Base-by-base conservation (phyloP, 1,284 basidiomycete genomes). In the Boletus semigastroideus region DNA sequence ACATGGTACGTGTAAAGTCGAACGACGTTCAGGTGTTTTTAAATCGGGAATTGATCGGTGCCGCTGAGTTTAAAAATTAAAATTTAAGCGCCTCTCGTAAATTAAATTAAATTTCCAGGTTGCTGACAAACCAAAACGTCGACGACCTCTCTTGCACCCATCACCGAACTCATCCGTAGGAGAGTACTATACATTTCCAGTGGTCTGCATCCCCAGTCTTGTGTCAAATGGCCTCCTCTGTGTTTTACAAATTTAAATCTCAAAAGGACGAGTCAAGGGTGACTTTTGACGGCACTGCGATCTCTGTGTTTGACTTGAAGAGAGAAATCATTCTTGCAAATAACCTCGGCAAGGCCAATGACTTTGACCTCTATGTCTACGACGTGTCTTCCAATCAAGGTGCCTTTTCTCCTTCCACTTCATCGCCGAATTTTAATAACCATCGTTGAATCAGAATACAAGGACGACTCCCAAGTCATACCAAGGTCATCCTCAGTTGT, bases 261-360 rank as follows among this genome's bases (percentile, higher is more conserved):
- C 90, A 94, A 70, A 91, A 83, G 77, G 89, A 94, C 74, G 94
- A 98, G 74, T 94, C 93, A 56, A 82, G 94, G 68, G 87, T 98
- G 72, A 90, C 92, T 53, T 98, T 99, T 76, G 96, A 99, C 70
- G 96, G 96, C 64, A 98, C 96, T 58, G 93, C 94, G 59, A 98
- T 99, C 69, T 95, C 94, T 64, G 93, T 99, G 59, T 99, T 98
- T 80, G 97, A 99, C 73, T 79, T 99, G 71, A 99, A 99, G 78
- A 91, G 90, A 76, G 96, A 99, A 76, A 93, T 99, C 69, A 96
- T 99, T 66, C 77, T 97, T 59, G 90, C 89, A 68, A 98, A 98
- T 72, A 95, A 92, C 71, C 87, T 99, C 64, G 85, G 84, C 74
- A 97, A 97, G 76, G 94, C 94, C 55, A 93, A 90, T 67, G 97